These are phyloP conservation scores for Pichia heedii DNA, from an alignment of 805 yeast species.

Conservation along the genomic window DNA sequence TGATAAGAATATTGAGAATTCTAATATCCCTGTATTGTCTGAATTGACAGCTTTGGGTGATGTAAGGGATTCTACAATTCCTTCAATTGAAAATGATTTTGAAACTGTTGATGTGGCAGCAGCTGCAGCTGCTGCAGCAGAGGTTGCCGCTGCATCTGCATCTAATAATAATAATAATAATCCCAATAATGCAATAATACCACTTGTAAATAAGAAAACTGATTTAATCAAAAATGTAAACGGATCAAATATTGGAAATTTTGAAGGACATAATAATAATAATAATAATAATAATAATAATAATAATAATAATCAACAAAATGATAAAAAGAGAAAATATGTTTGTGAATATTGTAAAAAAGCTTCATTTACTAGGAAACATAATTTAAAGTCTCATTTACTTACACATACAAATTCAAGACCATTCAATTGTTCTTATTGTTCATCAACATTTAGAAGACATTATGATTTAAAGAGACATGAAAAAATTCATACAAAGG, in stretches of 20 bases:
- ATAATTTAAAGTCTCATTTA: slow-evolving; percentile 65
- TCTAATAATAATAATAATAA: background rate
- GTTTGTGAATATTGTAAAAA: slow-evolving; percentile 54
- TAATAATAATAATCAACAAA: no score
- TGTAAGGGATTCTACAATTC: background rate
- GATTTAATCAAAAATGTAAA: no score
- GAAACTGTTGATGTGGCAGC: background rate
- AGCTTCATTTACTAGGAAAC: slow-evolving; percentile 54
- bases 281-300: no score
- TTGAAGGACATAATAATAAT: no score
- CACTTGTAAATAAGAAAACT: no score
- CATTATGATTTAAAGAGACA: slow-evolving; percentile 73
- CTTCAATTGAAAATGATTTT: background rate
- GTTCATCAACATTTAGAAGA: slow-evolving; percentile 57
- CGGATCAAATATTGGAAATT: no score
- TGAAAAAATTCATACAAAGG: slow-evolving; percentile 67
- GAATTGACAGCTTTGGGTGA: no score
- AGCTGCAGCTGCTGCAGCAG: slow-evolving; percentile 9
- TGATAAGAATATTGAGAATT: no score
- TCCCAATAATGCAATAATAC: no score
- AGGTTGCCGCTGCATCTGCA: slow-evolving; percentile 1
- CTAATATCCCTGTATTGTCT: no score
- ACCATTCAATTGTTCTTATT: slow-evolving; percentile 55
- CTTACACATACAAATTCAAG: slow-evolving; percentile 57
- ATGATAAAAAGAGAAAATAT: slow-evolving; percentile 19